Conservation (phyloP, 2,329 filamentous ascomycete species). For the Scleromitrula shiraiana region DNA sequence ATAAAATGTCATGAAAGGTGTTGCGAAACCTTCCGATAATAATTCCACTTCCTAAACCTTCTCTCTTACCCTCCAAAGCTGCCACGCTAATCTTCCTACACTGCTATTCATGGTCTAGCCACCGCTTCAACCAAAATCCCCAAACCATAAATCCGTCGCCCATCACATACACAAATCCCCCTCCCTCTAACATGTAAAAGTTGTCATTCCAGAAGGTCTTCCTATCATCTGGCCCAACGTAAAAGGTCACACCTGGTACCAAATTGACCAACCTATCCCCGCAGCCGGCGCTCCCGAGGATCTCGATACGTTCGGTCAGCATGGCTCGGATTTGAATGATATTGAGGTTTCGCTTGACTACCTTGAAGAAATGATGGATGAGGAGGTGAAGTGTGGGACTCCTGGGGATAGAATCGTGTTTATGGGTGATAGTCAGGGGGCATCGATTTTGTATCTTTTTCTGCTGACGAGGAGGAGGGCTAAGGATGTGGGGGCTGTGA, state of each 20-base stretch:
- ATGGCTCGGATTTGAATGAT: slow-evolving; percentile 9
- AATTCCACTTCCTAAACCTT: slow-evolving; percentile 6
- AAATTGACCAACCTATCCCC: slow-evolving; percentile 11
- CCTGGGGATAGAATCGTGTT: slow-evolving; percentile 10
- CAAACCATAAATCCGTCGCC: slow-evolving; percentile 8
- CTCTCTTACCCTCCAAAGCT: neutral
- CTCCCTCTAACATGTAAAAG: slow-evolving; percentile 11
- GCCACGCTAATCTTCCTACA: slow-evolving; percentile 15
- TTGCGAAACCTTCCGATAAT: slow-evolving; percentile 6
- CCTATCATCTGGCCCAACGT: slow-evolving; percentile 6
- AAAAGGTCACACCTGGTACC: slow-evolving; percentile 10
- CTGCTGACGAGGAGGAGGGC: slow-evolving; percentile 8
- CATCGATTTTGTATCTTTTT: slow-evolving; percentile 9
- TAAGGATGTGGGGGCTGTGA: slow-evolving; percentile 7
- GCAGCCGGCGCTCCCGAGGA: slow-evolving; percentile 1
- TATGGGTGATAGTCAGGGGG: slow-evolving; percentile 15
- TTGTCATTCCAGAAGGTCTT: slow-evolving; percentile 11
- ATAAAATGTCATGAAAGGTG: neutral
- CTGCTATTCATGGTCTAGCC: slow-evolving; percentile 10
- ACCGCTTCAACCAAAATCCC: slow-evolving; percentile 8
- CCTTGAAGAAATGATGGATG: slow-evolving; percentile 9
- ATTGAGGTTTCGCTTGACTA: slow-evolving; percentile 12
- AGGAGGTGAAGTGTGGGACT: slow-evolving; percentile 5
- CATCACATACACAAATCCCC: slow-evolving; percentile 12
- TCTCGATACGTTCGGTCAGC: neutral